phyloP scores from a whole-genome alignment of 2,329 filamentous ascomycete genomes.

The Fragosphaeria purpurea region DNA sequence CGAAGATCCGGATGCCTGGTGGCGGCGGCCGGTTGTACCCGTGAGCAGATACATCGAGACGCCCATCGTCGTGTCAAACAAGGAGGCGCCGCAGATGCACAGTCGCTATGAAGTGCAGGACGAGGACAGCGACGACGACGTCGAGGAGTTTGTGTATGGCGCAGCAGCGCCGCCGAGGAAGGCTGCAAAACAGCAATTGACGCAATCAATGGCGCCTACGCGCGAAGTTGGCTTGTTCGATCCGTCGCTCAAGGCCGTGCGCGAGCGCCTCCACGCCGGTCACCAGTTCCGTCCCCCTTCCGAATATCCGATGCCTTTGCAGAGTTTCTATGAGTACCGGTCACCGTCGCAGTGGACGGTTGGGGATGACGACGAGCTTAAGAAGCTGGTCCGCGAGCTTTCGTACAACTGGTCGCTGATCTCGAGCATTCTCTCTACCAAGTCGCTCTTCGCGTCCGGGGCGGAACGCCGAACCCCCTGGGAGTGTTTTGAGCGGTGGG shows the following conservation, averaged over 20 bases:
- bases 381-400: conserved; percentile 76
- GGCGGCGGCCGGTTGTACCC: conserved; percentile 68
- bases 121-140: conserved; percentile 40
- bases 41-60: conserved; percentile 81
- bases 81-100: conserved; percentile 60
- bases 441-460: conserved; percentile 71
- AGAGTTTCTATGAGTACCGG: conserved; percentile 81
- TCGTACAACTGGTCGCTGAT: conserved; percentile 98
- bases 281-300: conserved; percentile 91
- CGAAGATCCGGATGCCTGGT: conserved; percentile 56
- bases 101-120: conserved; percentile 76
- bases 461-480: conserved; percentile 87
- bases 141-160: conserved; percentile 26
- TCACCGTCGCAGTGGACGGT: conserved; percentile 84
- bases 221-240: conserved; percentile 69
- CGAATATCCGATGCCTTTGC: conserved; percentile 81
- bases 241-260: conserved; percentile 77
- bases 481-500: conserved; percentile 98
- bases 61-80: conserved; percentile 59
- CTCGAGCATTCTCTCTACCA: conserved; percentile 64
- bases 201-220: neutral
- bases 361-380: conserved; percentile 83
- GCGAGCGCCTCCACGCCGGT: conserved; percentile 80
- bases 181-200: neutral
- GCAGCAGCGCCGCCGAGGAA: conserved; percentile 7